phyloP scores from a whole-genome alignment of 306 rosid genomes.

The Sicyos baderoa region DNA sequence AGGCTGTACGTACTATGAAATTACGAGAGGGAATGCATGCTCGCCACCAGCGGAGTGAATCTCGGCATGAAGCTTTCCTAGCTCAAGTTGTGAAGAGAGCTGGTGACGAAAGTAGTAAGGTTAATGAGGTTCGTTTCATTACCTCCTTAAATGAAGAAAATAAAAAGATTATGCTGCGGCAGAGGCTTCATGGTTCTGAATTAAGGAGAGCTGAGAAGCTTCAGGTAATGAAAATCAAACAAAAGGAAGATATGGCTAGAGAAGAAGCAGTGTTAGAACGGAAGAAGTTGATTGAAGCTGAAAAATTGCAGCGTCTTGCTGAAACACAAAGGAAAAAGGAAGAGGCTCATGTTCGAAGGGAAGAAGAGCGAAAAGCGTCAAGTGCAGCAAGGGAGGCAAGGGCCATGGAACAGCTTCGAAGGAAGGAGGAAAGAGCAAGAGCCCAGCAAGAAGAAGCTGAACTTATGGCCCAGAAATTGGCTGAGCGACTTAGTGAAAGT shows the following conservation, averaged over 20 bases:
- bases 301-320: conserved; percentile 93
- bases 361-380: conserved; percentile 97
- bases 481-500: conserved; percentile 92
- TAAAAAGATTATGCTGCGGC: conserved; percentile 77
- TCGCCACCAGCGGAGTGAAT: conserved; percentile 90
- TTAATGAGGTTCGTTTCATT: conserved; percentile 92
- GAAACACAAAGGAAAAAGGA: conserved; percentile 94
- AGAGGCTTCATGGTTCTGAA: conserved; percentile 95
- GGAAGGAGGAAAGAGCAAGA: conserved; percentile 96
- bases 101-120: conserved; percentile 98
- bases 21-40: conserved; percentile 95
- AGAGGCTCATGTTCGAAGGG: conserved; percentile 94
- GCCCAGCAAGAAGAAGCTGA: conserved; percentile 99
- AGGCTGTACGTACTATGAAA: conserved; percentile 83
- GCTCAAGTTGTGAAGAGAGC: conserved; percentile 99
- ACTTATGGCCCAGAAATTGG: conserved; percentile 93
- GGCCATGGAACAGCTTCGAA: conserved; percentile 83
- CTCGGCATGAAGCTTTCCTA: conserved; percentile 94
- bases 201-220: conserved; percentile 96
- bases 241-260: conserved; percentile 93
- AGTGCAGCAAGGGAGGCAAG: conserved; percentile 98
- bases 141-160: conserved; percentile 94
- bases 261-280: conserved; percentile 98
- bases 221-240: conserved; percentile 88
- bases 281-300: conserved; percentile 86